Evolutionary conservation across 352 stramenopile genomes (phyloP), one percentile per base, ranked within the genome.

Genomic region (Globisporangium yorkense): DNA sequence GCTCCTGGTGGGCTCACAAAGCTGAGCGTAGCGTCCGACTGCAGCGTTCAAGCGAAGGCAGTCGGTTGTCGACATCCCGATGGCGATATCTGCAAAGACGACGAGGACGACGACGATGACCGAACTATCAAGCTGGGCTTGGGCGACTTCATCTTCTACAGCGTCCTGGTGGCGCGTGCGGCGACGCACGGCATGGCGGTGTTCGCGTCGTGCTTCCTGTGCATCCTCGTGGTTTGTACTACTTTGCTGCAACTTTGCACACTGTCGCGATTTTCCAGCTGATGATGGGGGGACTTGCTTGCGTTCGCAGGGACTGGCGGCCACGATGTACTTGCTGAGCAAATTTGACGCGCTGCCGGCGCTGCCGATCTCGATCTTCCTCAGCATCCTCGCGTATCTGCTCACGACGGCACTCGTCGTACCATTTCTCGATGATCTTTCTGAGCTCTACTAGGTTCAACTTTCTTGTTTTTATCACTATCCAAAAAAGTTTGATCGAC

Each of bases 61-160:
- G 5, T 24, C 15, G 20, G n/a, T 0, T 39, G 24, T 1, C 37
- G 43, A 49, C 61, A 73, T 56, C 52, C 66, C 10, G 8, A 65
- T 10, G 27, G 61, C 18, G 61, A 71, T 27, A 61, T 59, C 5
- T 55, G 70, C 8, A 52, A 74, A 1, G n/a, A 63, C 20, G 63
- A 66, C 8, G 59, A 74, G 5, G 50, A 70, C 9, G 41, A 64
- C 12, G 49, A 62, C 0, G 69, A 80, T 29, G 66, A 80, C 61
- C 85, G 84, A 54, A 87, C 75, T 4, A 97, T 98, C 66, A 88
- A 96, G 54, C 74, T 98, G 8, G 92, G 92, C 0, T 70, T 98
- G 10, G 96, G 97, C 0, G 97, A 99, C 74, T 99, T 99, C 67
- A 98, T 99, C 47, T 99, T 99, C 68, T 99, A 99, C 74, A 98